Percentiles rank a stretch among this genome's conserved stretches.
These are phyloP conservation scores for Cystofilobasidium bisporidii DNA, from an alignment of 768 basidiomycete species.

Conservation along the genomic window DNA sequence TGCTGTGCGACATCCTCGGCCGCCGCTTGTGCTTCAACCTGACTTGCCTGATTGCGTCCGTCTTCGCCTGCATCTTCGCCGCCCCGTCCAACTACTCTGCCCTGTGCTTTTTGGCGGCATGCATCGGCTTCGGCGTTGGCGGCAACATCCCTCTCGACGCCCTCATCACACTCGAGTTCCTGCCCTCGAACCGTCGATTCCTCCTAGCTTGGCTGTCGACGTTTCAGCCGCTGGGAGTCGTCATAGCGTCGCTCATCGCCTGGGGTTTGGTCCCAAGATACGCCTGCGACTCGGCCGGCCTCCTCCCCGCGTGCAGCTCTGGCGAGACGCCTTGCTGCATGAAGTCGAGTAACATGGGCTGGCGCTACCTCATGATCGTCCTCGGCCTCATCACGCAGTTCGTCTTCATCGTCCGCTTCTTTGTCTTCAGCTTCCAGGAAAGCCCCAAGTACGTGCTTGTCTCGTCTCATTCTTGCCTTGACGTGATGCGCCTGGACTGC, in stretches of 20 bases:
- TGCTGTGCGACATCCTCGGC: slow-evolving; percentile 40
- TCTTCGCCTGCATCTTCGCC: slow-evolving; percentile 41
- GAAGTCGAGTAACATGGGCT: slow-evolving; percentile 51
- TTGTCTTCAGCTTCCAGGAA: slow-evolving; percentile 54
- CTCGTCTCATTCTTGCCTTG: not conserved
- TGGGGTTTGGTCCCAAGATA: slow-evolving; percentile 54
- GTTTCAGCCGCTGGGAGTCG: slow-evolving; percentile 44
- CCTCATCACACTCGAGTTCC: slow-evolving; percentile 39
- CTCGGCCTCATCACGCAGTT: slow-evolving; percentile 44
- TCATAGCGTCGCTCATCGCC: slow-evolving; percentile 48
- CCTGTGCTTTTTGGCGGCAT: slow-evolving; percentile 31
- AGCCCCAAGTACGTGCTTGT: slow-evolving; percentile 45
- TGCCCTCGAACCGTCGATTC: slow-evolving; percentile 39
- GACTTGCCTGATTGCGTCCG: slow-evolving; percentile 40
- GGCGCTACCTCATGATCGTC: slow-evolving; percentile 49
- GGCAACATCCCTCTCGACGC: slow-evolving; percentile 41
- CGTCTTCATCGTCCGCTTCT: slow-evolving; percentile 51
- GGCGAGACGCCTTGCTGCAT: slow-evolving; percentile 42
- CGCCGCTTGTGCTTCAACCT: slow-evolving; percentile 42
- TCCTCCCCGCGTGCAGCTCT: slow-evolving; percentile 32
- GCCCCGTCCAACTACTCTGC: slow-evolving; percentile 41
- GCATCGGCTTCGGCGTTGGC: slow-evolving; percentile 33
- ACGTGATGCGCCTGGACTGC: too few species aligned
- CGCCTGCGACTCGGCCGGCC: slow-evolving; percentile 46
- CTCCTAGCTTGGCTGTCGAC: slow-evolving; percentile 49